phyloP scores from a whole-genome alignment of 2,329 filamentous ascomycete genomes.

The Keithomyces neogunnii region DNA sequence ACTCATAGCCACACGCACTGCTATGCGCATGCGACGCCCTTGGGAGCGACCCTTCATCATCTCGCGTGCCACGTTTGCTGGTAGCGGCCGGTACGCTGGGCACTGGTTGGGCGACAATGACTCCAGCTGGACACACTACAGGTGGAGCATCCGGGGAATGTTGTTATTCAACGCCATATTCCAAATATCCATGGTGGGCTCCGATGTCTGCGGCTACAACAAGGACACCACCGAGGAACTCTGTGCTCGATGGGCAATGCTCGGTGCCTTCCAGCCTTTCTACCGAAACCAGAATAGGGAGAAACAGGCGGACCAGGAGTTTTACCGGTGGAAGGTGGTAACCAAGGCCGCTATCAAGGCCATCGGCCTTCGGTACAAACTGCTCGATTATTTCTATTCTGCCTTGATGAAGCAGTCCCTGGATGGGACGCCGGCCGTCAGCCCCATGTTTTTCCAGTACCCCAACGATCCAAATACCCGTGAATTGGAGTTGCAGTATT shows the following conservation, averaged over 20 bases:
- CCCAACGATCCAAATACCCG: constrained; percentile 36
- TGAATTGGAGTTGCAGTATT: constrained; percentile 35
- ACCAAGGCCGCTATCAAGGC: constrained; percentile 54
- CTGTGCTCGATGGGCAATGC: constrained; percentile 57
- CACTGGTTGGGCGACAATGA: constrained; percentile 45
- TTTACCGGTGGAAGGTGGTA: constrained; percentile 57
- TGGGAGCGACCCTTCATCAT: constrained; percentile 60
- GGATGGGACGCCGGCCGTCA: constrained; percentile 54
- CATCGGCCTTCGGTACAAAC: constrained; percentile 59
- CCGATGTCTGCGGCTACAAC: constrained; percentile 72
- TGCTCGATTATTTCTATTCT: constrained; percentile 72
- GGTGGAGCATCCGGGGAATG: constrained; percentile 48
- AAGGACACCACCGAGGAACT: constrained; percentile 51
- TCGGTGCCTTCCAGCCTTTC: constrained; percentile 60
- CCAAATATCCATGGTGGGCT: constrained; percentile 60
- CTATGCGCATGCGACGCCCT: constrained; percentile 60
- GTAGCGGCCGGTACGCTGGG: constrained; percentile 56
- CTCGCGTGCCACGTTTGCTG: constrained; percentile 68
- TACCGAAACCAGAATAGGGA: constrained; percentile 56
- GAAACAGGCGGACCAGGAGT: constrained; percentile 44
- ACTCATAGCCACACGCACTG: constrained; percentile 53
- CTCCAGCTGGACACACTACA: constrained; percentile 49
- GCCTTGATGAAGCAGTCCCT: constrained; percentile 49
- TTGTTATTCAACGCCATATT: constrained; percentile 56
- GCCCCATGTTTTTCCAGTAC: constrained; percentile 63